These are phyloP conservation scores for Euclidium syriacum DNA, from an alignment of 345 rosid genomes.

Conservation along the genomic window DNA sequence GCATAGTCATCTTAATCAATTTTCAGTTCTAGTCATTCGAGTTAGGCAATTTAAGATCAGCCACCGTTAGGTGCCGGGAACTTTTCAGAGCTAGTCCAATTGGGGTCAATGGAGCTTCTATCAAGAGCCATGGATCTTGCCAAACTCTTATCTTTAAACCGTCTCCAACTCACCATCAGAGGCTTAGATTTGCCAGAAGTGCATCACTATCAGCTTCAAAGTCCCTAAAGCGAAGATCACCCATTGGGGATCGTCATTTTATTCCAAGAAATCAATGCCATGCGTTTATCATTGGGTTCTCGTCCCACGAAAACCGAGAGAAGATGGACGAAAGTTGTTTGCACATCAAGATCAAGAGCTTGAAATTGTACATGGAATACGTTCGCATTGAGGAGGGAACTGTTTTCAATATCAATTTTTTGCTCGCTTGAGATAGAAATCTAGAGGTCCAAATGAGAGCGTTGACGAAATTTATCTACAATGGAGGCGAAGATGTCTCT, in stretches of 20 bases:
- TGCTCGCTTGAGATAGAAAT: background rate
- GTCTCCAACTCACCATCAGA: background rate
- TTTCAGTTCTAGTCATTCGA: too few species aligned
- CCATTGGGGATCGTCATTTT: background rate
- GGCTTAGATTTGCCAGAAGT: background rate
- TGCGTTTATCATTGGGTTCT: background rate
- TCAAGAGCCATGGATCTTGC: background rate
- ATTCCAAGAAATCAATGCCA: background rate
- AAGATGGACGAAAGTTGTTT: too few species aligned
- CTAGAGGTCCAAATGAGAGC: too few species aligned
- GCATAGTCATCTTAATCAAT: too few species aligned
- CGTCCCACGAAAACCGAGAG: background rate
- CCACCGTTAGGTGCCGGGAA: too few species aligned
- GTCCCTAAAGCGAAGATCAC: background rate
- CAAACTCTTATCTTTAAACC: background rate
- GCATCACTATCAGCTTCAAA: background rate
- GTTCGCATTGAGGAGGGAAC: background rate
- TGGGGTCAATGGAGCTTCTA: too few species aligned
- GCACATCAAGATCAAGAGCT: background rate
- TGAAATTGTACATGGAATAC: background rate
- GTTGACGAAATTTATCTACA: background rate
- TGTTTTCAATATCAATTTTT: background rate
- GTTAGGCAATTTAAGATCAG: too few species aligned
- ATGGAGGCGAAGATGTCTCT: background rate
- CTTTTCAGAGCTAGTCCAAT: too few species aligned